Evolutionary conservation across 306 rosid genomes (phyloP).

Genomic region (Quercus variabilis): DNA sequence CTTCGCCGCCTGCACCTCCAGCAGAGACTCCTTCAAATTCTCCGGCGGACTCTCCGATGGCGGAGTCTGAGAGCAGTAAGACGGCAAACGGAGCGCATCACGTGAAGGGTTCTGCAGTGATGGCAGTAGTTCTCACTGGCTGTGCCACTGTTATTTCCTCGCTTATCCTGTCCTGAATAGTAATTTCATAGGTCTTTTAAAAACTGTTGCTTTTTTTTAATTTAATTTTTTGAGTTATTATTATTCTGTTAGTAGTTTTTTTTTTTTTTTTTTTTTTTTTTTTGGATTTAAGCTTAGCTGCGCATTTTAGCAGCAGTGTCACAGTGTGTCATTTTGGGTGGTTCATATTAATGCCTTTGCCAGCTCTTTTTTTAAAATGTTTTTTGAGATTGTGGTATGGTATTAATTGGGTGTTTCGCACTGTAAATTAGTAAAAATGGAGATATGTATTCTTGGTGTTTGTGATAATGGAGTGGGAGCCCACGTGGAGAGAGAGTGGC

Average conservation of each 20-base stretch:
- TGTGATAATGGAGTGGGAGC: slow-evolving; percentile 6
- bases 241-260: slow-evolving; percentile 6
- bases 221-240: slow-evolving; percentile 6
- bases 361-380: background rate
- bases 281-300: slow-evolving; percentile 18
- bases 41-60: slow-evolving; percentile 52
- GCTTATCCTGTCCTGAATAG: slow-evolving; percentile 45
- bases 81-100: slow-evolving; percentile 27
- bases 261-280: slow-evolving; percentile 16
- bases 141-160: slow-evolving; percentile 36
- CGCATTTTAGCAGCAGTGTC: slow-evolving; percentile 18
- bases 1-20: slow-evolving; percentile 82
- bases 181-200: slow-evolving; percentile 25
- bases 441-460: background rate
- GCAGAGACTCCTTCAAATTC: slow-evolving; percentile 42
- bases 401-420: background rate
- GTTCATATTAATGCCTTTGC: background rate
- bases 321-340: background rate
- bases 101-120: slow-evolving; percentile 38
- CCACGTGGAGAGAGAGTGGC: slow-evolving; percentile 25
- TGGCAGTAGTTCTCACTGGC: slow-evolving; percentile 30
- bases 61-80: slow-evolving; percentile 40
- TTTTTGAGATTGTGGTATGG: background rate
- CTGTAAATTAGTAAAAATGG: background rate
- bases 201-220: background rate